Percentiles rank a stretch among this genome's conserved stretches.
These are phyloP conservation scores for Podospora appendiculata DNA, from an alignment of 495 filamentous ascomycete genomes.

Conservation along the genomic window DNA sequence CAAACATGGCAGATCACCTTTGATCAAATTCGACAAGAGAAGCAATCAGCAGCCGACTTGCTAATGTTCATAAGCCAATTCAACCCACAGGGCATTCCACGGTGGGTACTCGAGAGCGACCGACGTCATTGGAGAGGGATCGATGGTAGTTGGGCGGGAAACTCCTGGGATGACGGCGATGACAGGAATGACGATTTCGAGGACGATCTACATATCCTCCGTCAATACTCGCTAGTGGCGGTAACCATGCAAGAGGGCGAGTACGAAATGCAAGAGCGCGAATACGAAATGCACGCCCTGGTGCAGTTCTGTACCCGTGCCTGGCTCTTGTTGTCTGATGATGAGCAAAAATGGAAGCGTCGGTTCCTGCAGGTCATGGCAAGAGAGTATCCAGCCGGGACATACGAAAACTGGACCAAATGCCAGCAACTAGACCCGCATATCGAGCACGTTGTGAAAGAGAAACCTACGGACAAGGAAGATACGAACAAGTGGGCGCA, in stretches of 20 bases:
- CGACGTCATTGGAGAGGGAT: too few relatives aligned
- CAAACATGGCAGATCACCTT: neutral
- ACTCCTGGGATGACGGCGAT: neutral
- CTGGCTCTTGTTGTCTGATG: too few relatives aligned
- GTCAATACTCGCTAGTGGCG: slow-evolving; percentile 33
- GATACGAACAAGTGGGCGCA: slow-evolving; percentile 1
- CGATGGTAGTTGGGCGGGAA: too few relatives aligned
- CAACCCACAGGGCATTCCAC: slow-evolving; percentile 30
- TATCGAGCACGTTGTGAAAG: slow-evolving; percentile 1
- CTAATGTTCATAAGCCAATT: slow-evolving; percentile 33
- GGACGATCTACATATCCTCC: slow-evolving; percentile 31
- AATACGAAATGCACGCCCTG: slow-evolving; percentile 15
- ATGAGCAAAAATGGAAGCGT: slow-evolving; percentile 11
- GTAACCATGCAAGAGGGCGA: slow-evolving; percentile 1
- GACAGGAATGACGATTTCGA: slow-evolving; percentile 24
- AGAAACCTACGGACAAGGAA: slow-evolving; percentile 2
- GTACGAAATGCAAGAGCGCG: too few relatives aligned
- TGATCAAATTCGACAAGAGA: neutral
- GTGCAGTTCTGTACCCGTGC: slow-evolving; percentile 7
- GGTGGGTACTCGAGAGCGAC: slow-evolving; percentile 7
- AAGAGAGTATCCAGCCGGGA: too few relatives aligned
- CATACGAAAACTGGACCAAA: slow-evolving; percentile 2
- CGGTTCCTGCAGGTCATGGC: slow-evolving; percentile 27
- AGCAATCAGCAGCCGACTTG: slow-evolving; percentile 23
- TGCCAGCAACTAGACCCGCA: slow-evolving; percentile 1